A percentile compares a stretch with the other conserved stretches of the same genome.
These are phyloP conservation scores for Meyerozyma guilliermondii DNA, from an alignment of 1,139 yeast genomes.

Conservation along the genomic window DNA sequence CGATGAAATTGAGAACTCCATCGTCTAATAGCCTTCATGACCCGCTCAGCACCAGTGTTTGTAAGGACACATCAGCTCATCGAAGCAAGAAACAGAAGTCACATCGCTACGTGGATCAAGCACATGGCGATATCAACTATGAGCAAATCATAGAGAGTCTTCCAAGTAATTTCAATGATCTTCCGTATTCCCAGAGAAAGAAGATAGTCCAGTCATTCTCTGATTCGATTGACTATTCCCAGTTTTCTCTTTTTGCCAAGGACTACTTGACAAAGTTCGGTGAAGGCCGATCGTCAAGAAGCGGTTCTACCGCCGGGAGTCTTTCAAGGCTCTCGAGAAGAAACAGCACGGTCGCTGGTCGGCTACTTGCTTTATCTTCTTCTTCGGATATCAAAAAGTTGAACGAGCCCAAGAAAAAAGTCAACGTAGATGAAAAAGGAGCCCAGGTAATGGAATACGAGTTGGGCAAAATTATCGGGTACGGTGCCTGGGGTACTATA, in stretches of 20 bases:
- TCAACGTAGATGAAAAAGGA: slow-evolving; percentile 55
- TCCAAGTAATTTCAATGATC: slow-evolving; percentile 57
- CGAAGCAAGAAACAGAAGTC: slow-evolving; percentile 20
- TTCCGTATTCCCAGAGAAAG: slow-evolving; percentile 68
- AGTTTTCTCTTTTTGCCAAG: slow-evolving; percentile 40
- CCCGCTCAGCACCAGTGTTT: slow-evolving; percentile 3
- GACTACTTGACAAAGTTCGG: slow-evolving; percentile 18
- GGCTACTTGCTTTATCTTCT: slow-evolving; percentile 36
- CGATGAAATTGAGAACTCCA: slow-evolving; percentile 23
- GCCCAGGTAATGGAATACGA: slow-evolving; percentile 54
- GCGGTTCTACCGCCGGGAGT: slow-evolving; percentile 21
- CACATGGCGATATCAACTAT: slow-evolving; percentile 29
- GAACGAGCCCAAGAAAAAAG: slow-evolving; percentile 17
- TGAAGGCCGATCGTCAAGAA: slow-evolving; percentile 15
- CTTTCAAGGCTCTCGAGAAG: slow-evolving; percentile 26
- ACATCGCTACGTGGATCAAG: slow-evolving; percentile 14
- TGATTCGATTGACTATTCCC: slow-evolving; percentile 50
- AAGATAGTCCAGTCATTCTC: slow-evolving; percentile 51
- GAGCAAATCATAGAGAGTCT: slow-evolving; percentile 38
- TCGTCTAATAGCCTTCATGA: slow-evolving; percentile 4
- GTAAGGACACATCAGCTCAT: slow-evolving; percentile 9
- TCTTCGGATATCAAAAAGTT: slow-evolving; percentile 33
- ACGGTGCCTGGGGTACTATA: slow-evolving; percentile 92
- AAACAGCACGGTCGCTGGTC: slow-evolving; percentile 38
- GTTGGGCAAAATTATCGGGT: slow-evolving; percentile 76